A percentile compares a stretch with the other conserved stretches of the same genome.
phyloP scores from a whole-genome alignment of 208 protist genomes.

The Entamoeba histolytica region DNA sequence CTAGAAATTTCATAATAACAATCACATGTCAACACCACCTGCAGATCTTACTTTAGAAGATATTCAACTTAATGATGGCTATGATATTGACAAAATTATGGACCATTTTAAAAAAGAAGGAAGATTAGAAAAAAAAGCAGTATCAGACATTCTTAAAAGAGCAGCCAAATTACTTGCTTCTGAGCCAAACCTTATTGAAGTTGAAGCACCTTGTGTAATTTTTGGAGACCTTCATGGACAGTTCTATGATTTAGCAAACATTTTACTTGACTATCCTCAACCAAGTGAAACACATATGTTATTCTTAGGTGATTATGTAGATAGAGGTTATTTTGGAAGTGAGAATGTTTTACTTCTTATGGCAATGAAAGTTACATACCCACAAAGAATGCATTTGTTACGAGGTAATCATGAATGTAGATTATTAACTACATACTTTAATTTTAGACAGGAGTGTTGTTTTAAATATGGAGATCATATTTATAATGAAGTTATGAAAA shows the following conservation, averaged over 20 bases:
- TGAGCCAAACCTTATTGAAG: background rate
- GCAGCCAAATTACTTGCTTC: background rate
- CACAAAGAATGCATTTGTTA: conserved; percentile 14
- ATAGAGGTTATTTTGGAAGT: conserved; percentile 17
- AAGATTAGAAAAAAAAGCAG: background rate
- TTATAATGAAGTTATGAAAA: conserved; percentile 48
- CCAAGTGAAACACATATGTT: conserved; percentile 1
- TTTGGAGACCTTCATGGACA: conserved; percentile 26
- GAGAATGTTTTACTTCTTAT: conserved; percentile 18
- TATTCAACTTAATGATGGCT: background rate
- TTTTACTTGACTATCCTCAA: conserved; percentile 2
- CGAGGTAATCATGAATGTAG: conserved; percentile 28
- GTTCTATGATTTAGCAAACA: conserved; percentile 17
- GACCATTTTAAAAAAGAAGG: background rate
- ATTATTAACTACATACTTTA: conserved; percentile 37
- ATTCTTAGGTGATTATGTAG: conserved; percentile 32
- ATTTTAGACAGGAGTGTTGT: conserved; percentile 65
- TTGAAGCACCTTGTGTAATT: background rate
- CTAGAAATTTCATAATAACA: too few species aligned
- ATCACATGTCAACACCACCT: background rate
- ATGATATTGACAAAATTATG: background rate
- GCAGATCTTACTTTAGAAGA: background rate
- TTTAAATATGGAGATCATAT: conserved; percentile 60
- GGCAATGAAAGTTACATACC: conserved; percentile 12
- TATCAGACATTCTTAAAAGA: background rate